These are phyloP conservation scores for Pyrenophora teres DNA, from an alignment of 2,329 filamentous ascomycete species.

Conservation along the genomic window DNA sequence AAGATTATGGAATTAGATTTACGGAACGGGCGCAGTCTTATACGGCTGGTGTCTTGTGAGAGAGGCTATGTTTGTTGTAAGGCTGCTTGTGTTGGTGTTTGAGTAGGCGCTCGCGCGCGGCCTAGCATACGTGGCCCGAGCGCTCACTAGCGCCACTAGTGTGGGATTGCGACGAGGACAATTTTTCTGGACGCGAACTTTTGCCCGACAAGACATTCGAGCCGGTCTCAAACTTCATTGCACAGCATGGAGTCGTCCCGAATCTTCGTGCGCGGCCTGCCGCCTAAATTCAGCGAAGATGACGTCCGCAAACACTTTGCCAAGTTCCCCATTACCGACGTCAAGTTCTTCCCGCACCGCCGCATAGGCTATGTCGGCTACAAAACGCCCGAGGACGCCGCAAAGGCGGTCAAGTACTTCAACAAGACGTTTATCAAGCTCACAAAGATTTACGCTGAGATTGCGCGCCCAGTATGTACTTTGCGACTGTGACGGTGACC, in stretches of 20 bases:
- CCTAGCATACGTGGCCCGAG: slow-evolving; percentile 6
- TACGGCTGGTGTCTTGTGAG: slow-evolving; percentile 6
- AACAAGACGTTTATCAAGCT: slow-evolving; percentile 94
- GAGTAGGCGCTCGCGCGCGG: slow-evolving; percentile 15
- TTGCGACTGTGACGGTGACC: not conserved
- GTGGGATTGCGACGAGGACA: slow-evolving; percentile 9
- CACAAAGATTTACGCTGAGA: slow-evolving; percentile 89
- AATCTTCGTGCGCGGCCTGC: slow-evolving; percentile 74
- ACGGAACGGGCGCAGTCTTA: slow-evolving; percentile 3
- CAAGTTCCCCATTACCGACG: slow-evolving; percentile 80
- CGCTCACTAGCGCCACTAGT: slow-evolving; percentile 8
- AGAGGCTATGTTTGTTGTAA: slow-evolving; percentile 21
- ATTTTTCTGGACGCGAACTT: slow-evolving; percentile 19
- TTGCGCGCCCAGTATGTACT: slow-evolving; percentile 74
- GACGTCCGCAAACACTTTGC: slow-evolving; percentile 91
- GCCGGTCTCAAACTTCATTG: not conserved
- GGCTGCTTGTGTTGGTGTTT: slow-evolving; percentile 18
- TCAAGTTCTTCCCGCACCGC: slow-evolving; percentile 86
- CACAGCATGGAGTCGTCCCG: slow-evolving; percentile 72
- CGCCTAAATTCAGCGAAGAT: slow-evolving; percentile 80
- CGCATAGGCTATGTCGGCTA: slow-evolving; percentile 96
- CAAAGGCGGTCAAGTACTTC: slow-evolving; percentile 88
- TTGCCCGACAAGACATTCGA: not conserved
- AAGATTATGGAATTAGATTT: slow-evolving; percentile 2
- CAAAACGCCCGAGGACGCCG: slow-evolving; percentile 78